These are phyloP conservation scores for Cercospora nicotianae DNA, from an alignment of 2,329 filamentous ascomycete species.

Conservation along the genomic window DNA sequence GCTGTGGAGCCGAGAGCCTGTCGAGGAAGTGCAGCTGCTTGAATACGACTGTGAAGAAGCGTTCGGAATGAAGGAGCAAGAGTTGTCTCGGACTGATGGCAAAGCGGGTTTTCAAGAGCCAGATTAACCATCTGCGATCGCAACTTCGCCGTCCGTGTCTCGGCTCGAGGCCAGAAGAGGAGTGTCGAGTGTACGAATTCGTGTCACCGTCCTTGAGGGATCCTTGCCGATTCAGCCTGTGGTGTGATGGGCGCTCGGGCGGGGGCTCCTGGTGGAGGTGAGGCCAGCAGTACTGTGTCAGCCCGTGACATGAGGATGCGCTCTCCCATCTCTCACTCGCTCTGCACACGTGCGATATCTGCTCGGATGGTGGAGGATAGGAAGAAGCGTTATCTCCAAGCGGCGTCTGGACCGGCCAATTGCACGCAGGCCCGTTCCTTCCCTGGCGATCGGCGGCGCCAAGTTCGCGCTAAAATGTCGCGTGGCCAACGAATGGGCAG, in stretches of 20 bases:
- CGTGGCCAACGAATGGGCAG: slow-evolving; percentile 7
- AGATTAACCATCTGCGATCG: not conserved
- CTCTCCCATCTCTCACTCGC: not conserved
- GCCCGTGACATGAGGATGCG: not conserved
- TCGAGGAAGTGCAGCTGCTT: not conserved
- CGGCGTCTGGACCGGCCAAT: not conserved
- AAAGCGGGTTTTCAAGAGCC: not conserved
- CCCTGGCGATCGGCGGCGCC: not conserved
- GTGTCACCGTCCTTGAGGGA: not conserved
- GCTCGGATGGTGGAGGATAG: not conserved
- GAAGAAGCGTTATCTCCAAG: not conserved
- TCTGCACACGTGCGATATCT: not conserved
- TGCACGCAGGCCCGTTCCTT: not conserved
- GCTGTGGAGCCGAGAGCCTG: not conserved
- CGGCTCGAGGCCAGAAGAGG: not conserved
- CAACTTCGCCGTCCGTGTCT: not conserved
- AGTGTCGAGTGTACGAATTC: not conserved
- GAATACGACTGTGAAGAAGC: not conserved
- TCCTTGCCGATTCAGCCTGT: not conserved
- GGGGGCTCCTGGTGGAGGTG: not conserved
- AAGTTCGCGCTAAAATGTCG: slow-evolving; percentile 1
- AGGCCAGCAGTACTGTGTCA: not conserved
- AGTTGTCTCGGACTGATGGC: not conserved
- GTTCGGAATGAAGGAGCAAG: not conserved
- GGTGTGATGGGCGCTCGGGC: slow-evolving; percentile 1